phyloP scores from a whole-genome alignment of 2,329 filamentous ascomycete species.

The Fusarium falciforme region DNA sequence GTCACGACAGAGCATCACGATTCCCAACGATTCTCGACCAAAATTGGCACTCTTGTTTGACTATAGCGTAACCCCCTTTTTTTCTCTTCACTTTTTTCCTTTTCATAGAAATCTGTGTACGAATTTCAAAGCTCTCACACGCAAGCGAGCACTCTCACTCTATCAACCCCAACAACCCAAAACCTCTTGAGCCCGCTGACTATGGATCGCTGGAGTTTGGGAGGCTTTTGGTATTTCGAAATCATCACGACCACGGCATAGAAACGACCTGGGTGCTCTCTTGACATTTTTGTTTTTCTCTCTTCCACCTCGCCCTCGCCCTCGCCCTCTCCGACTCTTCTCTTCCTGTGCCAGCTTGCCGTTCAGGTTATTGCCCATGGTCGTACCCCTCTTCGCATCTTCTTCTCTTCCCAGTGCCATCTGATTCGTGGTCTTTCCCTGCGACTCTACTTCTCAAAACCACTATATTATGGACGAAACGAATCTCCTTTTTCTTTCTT shows the following conservation, averaged over 20 bases:
- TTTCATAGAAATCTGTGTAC: constrained; percentile 33
- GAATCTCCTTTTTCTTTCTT: neutral
- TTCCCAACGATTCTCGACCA: constrained; percentile 18
- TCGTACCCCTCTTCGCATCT: neutral
- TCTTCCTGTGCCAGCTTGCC: constrained; percentile 1
- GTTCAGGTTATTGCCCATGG: constrained; percentile 9
- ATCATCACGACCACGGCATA: constrained; percentile 40
- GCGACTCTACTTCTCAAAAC: neutral
- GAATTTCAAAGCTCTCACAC: constrained; percentile 19
- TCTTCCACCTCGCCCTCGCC: neutral
- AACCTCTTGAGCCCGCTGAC: constrained; percentile 23
- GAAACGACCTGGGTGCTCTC: constrained; percentile 40
- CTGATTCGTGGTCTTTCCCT: constrained; percentile 4
- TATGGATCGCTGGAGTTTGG: constrained; percentile 39
- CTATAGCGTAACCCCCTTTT: constrained; percentile 23
- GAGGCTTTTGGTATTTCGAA: constrained; percentile 35
- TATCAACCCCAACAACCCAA: constrained; percentile 4
- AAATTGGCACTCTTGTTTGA: constrained; percentile 34
- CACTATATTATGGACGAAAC: constrained; percentile 31
- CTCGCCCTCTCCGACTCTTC: constrained; percentile 1
- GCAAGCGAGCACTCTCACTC: neutral
- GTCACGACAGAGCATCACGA: constrained; percentile 11
- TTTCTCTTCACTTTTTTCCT: neutral
- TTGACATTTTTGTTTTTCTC: neutral
- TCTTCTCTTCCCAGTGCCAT: neutral